phyloP scores from a whole-genome alignment of 768 basidiomycete genomes.

The Candolleomyces efflorescens region DNA sequence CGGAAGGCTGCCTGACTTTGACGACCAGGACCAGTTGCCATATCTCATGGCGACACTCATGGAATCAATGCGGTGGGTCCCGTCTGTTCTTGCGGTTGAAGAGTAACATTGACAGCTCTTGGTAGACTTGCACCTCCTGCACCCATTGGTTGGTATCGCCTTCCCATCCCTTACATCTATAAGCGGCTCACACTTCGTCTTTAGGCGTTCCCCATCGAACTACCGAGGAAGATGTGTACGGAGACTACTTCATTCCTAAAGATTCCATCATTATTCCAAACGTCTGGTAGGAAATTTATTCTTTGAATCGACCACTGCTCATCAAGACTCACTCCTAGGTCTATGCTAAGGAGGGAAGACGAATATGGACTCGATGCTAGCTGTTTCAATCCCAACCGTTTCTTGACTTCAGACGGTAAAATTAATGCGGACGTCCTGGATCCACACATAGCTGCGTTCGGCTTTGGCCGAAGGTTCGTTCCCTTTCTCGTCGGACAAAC shows the following conservation, averaged over 20 bases:
- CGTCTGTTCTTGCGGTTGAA: background rate
- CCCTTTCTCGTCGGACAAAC: background rate
- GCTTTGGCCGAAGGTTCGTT: constrained; percentile 23
- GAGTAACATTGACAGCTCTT: no score
- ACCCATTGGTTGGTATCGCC: no score
- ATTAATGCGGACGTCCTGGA: constrained; percentile 13
- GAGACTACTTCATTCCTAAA: constrained; percentile 27
- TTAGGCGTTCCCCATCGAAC: constrained; percentile 26
- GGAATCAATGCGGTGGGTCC: constrained; percentile 26
- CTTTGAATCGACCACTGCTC: no score
- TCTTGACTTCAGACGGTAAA: constrained; percentile 16
- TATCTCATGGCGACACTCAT: constrained; percentile 33
- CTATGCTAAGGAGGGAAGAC: constrained; percentile 32
- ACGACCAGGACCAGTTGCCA: constrained; percentile 31
- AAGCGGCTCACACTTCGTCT: background rate
- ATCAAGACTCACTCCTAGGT: constrained; percentile 21
- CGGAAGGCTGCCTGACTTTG: constrained; percentile 33
- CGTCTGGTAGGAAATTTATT: constrained; percentile 14
- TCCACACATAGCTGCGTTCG: constrained; percentile 18
- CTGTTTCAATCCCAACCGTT: constrained; percentile 35
- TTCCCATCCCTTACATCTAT: no score
- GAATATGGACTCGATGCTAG: constrained; percentile 30
- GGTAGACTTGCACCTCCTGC: no score
- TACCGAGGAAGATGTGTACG: constrained; percentile 33
- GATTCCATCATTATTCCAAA: constrained; percentile 25